A percentile compares a stretch with the other conserved stretches of the same genome.
Evolutionary conservation across 805 yeast genomes (phyloP).

Genomic region (Candida germanica): DNA sequence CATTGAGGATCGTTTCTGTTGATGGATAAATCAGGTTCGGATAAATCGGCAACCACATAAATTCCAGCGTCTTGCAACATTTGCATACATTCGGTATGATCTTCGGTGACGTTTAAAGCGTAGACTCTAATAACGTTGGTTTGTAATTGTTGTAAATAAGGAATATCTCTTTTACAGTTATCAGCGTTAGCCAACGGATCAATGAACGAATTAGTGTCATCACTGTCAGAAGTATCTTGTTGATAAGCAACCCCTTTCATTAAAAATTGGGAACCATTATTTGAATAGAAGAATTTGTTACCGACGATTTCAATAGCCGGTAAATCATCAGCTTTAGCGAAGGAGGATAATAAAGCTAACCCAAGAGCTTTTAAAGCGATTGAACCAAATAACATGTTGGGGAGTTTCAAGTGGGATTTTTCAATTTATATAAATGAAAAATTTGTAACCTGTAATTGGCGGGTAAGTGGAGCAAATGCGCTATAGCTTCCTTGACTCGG

Average conservation of each 20-base stretch:
- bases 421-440: too few relatives aligned
- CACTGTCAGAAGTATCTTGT: slow-evolving; percentile 57
- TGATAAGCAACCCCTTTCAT: slow-evolving; percentile 81
- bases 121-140: slow-evolving; percentile 77
- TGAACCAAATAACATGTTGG: slow-evolving; percentile 11
- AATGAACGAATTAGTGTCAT: slow-evolving; percentile 43
- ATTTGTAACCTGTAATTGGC: too few relatives aligned
- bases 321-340: slow-evolving; percentile 36
- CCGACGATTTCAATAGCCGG: slow-evolving; percentile 73
- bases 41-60: slow-evolving; percentile 84
- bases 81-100: slow-evolving; percentile 69
- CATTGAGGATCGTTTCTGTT: slow-evolving; percentile 62
- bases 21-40: slow-evolving; percentile 65
- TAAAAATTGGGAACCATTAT: slow-evolving; percentile 76
- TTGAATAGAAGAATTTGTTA: slow-evolving; percentile 72
- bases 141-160: slow-evolving; percentile 57
- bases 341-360: slow-evolving; percentile 5
- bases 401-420: too few relatives aligned
- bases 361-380: slow-evolving; percentile 3
- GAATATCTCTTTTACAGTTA: slow-evolving; percentile 70
- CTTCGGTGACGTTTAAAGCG: slow-evolving; percentile 61
- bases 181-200: slow-evolving; percentile 69
- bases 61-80: slow-evolving; percentile 78
- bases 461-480: too few relatives aligned
- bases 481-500: too few relatives aligned